Conservation (phyloP, 768 basidiomycete genomes). For the Tylopilus rubrobrunneus region DNA sequence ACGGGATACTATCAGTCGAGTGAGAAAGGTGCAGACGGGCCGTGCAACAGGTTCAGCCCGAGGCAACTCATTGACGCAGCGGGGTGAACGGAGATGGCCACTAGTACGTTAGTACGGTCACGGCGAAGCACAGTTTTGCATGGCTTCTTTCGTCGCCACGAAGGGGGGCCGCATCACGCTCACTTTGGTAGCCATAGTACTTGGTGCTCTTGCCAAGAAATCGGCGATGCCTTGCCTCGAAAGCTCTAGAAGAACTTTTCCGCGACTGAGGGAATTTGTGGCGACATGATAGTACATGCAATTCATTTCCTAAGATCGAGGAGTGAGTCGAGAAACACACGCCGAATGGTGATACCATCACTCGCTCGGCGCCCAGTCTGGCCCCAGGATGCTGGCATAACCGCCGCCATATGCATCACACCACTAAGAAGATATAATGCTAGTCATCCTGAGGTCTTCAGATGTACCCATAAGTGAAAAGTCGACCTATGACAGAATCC, state of each 20-base stretch:
- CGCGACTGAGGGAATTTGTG: neutral
- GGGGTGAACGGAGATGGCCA: conserved; percentile 4
- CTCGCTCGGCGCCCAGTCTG: no score
- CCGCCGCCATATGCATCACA: no score
- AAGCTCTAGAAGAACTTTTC: neutral
- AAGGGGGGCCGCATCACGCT: neutral
- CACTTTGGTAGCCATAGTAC: conserved; percentile 16
- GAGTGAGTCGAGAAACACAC: no score
- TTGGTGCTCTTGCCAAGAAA: neutral
- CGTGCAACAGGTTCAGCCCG: neutral
- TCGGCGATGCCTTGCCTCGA: neutral
- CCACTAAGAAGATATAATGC: no score
- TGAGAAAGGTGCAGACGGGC: conserved; percentile 4
- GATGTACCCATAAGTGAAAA: no score
- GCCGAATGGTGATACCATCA: no score
- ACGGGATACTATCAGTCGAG: conserved; percentile 6
- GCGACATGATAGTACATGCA: neutral
- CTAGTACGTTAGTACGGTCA: conserved; percentile 17
- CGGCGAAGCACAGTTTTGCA: conserved; percentile 7
- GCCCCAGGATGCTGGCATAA: no score
- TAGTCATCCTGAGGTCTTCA: no score
- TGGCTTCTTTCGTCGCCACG: conserved; percentile 7
- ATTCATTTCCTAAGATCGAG: no score
- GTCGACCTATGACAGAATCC: no score
- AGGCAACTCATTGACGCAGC: conserved; percentile 1